phyloP scores from a whole-genome alignment of 345 rosid species.

The Litchi chinensis region DNA sequence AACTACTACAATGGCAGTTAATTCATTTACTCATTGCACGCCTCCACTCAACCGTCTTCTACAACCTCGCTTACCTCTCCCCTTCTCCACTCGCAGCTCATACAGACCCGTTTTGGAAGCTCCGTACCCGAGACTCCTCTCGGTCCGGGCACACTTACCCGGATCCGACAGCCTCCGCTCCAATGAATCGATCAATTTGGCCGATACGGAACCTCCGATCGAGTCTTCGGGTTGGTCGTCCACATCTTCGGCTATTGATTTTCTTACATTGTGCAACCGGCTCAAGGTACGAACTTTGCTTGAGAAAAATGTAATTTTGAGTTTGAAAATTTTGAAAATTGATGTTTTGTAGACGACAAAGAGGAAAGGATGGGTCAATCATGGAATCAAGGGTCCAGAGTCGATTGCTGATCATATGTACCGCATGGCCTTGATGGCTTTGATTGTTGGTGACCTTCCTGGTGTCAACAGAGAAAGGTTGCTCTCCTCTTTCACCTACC shows the following conservation, averaged over 20 bases:
- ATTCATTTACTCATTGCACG: constrained; percentile 38
- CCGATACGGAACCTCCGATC: constrained; percentile 27
- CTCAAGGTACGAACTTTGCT: constrained; percentile 59
- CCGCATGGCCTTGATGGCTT: constrained; percentile 90
- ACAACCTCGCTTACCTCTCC: constrained; percentile 30
- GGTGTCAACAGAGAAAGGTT: constrained; percentile 83
- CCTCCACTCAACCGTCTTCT: constrained; percentile 37
- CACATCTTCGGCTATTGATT: constrained; percentile 69
- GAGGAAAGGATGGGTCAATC: constrained; percentile 93
- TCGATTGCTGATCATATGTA: constrained; percentile 97
- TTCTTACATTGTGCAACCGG: constrained; percentile 80
- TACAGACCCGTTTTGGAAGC: constrained; percentile 30
- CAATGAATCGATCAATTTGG: constrained; percentile 23
- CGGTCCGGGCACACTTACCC: constrained; percentile 47
- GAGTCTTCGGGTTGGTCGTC: constrained; percentile 36
- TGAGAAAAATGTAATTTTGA: neutral
- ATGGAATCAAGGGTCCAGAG: constrained; percentile 80
- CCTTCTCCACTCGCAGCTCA: constrained; percentile 30
- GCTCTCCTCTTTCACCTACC: neutral
- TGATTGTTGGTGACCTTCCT: constrained; percentile 73
- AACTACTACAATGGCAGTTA: constrained; percentile 44
- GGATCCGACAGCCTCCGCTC: constrained; percentile 37
- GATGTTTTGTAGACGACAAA: constrained; percentile 66
- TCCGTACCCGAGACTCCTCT: constrained; percentile 40
- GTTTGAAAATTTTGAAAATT: neutral